A percentile compares a stretch with the other conserved stretches of the same genome.
These are phyloP conservation scores for Purpureocillium takamizusanense DNA, from an alignment of 2,329 filamentous ascomycete species.

Conservation along the genomic window DNA sequence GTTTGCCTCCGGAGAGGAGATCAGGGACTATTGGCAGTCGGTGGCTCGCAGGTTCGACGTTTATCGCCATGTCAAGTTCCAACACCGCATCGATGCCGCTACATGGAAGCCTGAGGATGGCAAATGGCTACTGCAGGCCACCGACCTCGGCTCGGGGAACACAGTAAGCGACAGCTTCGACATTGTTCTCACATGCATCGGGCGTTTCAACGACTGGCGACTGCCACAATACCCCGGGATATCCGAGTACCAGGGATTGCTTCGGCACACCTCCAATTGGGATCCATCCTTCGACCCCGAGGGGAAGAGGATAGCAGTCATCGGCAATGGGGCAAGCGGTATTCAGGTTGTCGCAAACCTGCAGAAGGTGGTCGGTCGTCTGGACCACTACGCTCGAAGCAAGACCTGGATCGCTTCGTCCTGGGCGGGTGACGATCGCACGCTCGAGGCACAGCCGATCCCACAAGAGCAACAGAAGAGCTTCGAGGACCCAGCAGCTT, in stretches of 20 bases:
- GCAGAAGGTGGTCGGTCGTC: constrained; percentile 34
- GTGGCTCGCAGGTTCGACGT: constrained; percentile 56
- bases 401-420: constrained; percentile 60
- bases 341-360: constrained; percentile 48
- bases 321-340: constrained; percentile 55
- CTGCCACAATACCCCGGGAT: constrained; percentile 53
- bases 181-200: constrained; percentile 54
- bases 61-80: constrained; percentile 46
- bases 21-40: constrained; percentile 55
- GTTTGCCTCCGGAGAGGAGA: constrained; percentile 59
- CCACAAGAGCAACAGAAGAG: constrained; percentile 44
- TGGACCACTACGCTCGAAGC: constrained; percentile 58
- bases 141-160: constrained; percentile 27
- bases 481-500: constrained; percentile 51
- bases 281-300: constrained; percentile 37
- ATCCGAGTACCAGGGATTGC: constrained; percentile 40
- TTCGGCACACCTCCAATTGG: constrained; percentile 56
- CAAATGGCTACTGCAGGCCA: constrained; percentile 46
- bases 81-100: constrained; percentile 44
- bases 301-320: constrained; percentile 45
- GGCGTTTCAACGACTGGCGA: constrained; percentile 57
- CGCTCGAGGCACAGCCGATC: constrained; percentile 46
- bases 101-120: constrained; percentile 43
- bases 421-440: constrained; percentile 46
- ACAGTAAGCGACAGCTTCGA: constrained; percentile 41